Base-by-base conservation (phyloP, 805 yeast genomes). In the Hyphopichia homilentoma region DNA sequence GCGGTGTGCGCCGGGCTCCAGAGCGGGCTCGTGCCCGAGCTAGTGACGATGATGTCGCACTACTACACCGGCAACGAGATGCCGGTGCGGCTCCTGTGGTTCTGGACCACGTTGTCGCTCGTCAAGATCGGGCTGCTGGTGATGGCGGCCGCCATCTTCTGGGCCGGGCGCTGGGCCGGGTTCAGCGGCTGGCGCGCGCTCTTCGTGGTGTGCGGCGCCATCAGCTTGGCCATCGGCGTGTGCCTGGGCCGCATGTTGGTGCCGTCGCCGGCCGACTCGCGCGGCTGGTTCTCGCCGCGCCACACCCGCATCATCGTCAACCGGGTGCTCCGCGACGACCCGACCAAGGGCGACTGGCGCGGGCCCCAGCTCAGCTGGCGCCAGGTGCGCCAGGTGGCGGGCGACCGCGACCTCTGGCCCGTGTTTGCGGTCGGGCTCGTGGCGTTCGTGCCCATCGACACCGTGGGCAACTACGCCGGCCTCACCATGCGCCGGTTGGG, bases 391-490 rank as follows among this genome's bases (percentile, higher is more conserved):
- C 35, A 38, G 25, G 36, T 54, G 1, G 27, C 54, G 16, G 30
- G 36, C 12, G 59, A 55, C 36, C 52, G 45, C 31, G 59, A 55
- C 32, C 42, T 55, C 41, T 41, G 54, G 41, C 61, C 61, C 7
- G 17, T 26, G n/a, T 26, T 16, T 14, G 6, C 17, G 20, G 17
- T 26, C 9, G 29, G 29, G 6, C 11, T 26, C 7, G 13, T 44
- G 15, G 50, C 52, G 2, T 50, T 43, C 29, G 35, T 48, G 19
- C 54, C 57, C 5, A 35, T 41, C 2, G 14, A 21, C 9, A 46
- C 61, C 14, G 36, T 45, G 11, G 18, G 30, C 14, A 30, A 49
- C 3, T 79, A 79, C 52, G 40, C 76, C 51, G 70, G 81, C 0
- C 47, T 77, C 32, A 64, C 68, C 3, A 54, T 79, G 48, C 68